phyloP scores from a whole-genome alignment of 2,329 filamentous ascomycete genomes.

The Penicillium sp. region DNA sequence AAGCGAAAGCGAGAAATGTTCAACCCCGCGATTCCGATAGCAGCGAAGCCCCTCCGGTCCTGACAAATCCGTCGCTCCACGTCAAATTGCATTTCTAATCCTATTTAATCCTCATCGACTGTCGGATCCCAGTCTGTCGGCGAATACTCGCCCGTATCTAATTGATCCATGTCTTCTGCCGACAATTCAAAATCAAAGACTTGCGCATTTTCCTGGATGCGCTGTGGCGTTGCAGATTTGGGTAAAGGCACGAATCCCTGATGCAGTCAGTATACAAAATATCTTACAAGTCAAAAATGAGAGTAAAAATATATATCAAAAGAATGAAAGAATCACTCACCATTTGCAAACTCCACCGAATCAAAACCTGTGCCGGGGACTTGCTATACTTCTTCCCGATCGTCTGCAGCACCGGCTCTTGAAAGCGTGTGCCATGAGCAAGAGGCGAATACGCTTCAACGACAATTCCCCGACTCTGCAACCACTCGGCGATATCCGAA shows the following conservation, averaged over 20 bases:
- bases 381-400: constrained; percentile 64
- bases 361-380: constrained; percentile 65
- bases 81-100: neutral
- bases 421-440: constrained; percentile 64
- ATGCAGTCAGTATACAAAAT: neutral
- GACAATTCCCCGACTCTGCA: constrained; percentile 60
- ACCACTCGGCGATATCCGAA: constrained; percentile 59
- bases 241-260: constrained; percentile 59
- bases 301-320: too few species aligned
- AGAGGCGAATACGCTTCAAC: constrained; percentile 78
- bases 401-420: constrained; percentile 56
- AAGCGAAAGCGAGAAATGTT: constrained; percentile 1
- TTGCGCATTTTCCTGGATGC: constrained; percentile 56
- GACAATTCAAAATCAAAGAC: constrained; percentile 58
- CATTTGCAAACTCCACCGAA: constrained; percentile 77
- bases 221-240: constrained; percentile 53
- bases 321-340: constrained; percentile 46
- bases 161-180: constrained; percentile 51
- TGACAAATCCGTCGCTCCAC: constrained; percentile 18
- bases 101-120: constrained; percentile 26
- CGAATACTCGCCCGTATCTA: constrained; percentile 53
- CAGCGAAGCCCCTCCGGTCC: constrained; percentile 4
- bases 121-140: constrained; percentile 56
- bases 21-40: constrained; percentile 1
- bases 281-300: too few species aligned